Base-by-base conservation (phyloP, 2,329 filamentous ascomycete genomes). In the Dactylellina cionopaga region DNA sequence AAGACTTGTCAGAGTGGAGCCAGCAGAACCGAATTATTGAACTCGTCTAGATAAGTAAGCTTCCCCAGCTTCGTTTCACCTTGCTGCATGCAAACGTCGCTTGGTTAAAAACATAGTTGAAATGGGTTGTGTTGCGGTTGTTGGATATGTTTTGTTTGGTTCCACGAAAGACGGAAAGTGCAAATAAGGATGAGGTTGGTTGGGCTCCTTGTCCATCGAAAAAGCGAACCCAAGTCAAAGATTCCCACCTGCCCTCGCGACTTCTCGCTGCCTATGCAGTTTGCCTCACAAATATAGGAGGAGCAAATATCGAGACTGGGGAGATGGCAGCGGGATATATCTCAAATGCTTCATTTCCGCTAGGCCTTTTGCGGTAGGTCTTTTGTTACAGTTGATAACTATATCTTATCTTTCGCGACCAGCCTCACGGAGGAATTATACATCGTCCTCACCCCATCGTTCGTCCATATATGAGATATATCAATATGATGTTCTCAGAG, bases 321-420 rank as follows among this genome's bases (percentile, higher is more conserved):
- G 22, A 10, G 2, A 41, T 39, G 33, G 51, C 35, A 25, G 51
- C 51, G 27, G 33, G 9, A 41, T 19, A 11, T 43, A 39, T 55
- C 35, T 27, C 11, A 52, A 37, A n/a, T 41, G 22, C 17, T 41
- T n/a, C 19, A 7, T 13, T 17, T 2, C 41, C 19, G 13, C 51
- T 55, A 55, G 19, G 31, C 51, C 35, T 27, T n/a, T 55, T 55
- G 19, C 13, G 51, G 51, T 55, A 55, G 35, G 51, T 55, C 33
- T 39, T 54, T 17, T n/a, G 10, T 39, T 15, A 19, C 41, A 17
- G 15, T 19, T 11, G 11, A 3, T 41, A 10, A 5, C 37, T 5
- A 41, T 5, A 41, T 41, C 6, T n/a, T 27, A 46, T 46, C 24
- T 46, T 46, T n/a, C 5, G 33, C 33, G 33, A 37, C 33, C 33